These are phyloP conservation scores for Volvox reticuliferus DNA, from an alignment of 139 green algal species.

Conservation along the genomic window DNA sequence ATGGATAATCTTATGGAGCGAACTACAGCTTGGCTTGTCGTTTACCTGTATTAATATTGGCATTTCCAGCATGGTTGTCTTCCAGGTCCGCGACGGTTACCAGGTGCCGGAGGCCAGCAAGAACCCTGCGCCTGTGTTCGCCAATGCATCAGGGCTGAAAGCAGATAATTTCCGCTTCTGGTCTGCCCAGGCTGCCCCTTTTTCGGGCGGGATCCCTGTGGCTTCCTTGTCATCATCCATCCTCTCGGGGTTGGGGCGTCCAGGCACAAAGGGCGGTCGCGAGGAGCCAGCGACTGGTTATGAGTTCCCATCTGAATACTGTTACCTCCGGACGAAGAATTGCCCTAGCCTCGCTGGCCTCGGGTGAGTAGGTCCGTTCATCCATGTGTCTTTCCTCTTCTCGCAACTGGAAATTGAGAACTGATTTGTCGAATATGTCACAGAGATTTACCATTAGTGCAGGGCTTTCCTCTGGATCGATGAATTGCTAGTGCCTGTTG, in stretches of 20 bases:
- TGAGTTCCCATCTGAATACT: slow-evolving; percentile 47
- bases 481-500: no score
- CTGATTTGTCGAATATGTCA: no score
- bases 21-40: no score
- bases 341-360: slow-evolving; percentile 52
- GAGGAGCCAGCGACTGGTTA: slow-evolving; percentile 51
- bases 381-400: neutral
- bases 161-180: slow-evolving; percentile 24
- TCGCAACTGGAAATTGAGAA: neutral
- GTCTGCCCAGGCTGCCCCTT: neutral
- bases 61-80: slow-evolving; percentile 1
- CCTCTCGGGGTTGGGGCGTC: neutral
- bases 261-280: neutral
- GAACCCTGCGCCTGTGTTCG: neutral
- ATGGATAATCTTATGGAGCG: no score
- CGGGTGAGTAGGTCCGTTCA: slow-evolving; percentile 36
- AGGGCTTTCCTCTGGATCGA: no score
- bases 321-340: slow-evolving; percentile 48
- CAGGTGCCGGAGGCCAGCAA: neutral
- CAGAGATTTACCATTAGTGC: no score
- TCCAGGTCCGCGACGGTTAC: neutral
- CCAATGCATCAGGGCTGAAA: neutral
- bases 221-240: neutral
- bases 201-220: neutral
- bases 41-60: no score